Conservation (phyloP, 2,329 filamentous ascomycete species). For the Hortaea sp. region DNA sequence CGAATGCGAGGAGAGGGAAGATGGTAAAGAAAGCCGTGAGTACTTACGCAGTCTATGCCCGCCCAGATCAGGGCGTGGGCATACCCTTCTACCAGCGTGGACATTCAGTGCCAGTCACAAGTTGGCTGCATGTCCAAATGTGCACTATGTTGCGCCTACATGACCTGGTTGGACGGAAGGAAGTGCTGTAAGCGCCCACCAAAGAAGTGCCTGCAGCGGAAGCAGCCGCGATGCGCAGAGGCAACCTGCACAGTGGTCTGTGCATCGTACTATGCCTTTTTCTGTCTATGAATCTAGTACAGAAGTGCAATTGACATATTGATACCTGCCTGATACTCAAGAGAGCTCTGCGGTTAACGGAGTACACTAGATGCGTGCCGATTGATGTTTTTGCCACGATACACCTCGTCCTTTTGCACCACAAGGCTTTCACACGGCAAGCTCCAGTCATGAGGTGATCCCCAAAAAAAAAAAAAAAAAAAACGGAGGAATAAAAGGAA, state of each 20-base stretch:
- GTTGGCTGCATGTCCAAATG: not conserved
- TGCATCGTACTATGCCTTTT: not conserved
- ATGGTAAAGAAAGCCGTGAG: not conserved
- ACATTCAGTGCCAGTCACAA: not conserved
- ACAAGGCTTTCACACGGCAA: too few species aligned
- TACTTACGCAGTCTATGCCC: not conserved
- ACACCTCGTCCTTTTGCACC: too few species aligned
- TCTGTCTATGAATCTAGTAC: not conserved
- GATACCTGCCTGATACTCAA: too few species aligned
- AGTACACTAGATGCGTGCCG: too few species aligned
- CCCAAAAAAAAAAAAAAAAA: too few species aligned
- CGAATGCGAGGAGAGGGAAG: not conserved
- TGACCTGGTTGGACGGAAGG: not conserved
- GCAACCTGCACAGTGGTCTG: not conserved
- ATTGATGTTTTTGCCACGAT: too few species aligned
- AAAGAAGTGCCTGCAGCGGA: not conserved
- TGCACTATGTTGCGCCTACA: not conserved
- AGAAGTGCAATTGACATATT: too few species aligned
- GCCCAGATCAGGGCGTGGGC: not conserved
- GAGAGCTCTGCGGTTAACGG: too few species aligned
- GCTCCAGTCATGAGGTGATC: too few species aligned
- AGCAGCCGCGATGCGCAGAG: not conserved
- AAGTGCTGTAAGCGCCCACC: not conserved
- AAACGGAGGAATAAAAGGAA: too few species aligned
- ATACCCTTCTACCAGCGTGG: not conserved